Conservation (phyloP, 306 rosid species). For the cucumber (Cucumis sativus) region DNA sequence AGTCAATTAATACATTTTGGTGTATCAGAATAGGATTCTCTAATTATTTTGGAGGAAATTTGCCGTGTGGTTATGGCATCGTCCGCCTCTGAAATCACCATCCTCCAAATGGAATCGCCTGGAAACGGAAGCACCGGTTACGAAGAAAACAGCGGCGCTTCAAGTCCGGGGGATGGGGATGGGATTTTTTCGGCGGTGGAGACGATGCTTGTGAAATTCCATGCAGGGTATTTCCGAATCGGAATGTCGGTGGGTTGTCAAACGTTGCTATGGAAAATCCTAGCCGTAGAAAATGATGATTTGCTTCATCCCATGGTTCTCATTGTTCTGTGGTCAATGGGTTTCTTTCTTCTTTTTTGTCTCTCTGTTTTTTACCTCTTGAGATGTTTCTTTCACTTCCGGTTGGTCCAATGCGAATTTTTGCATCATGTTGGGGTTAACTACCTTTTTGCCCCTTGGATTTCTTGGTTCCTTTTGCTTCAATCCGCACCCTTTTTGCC, state of each 20-base stretch:
- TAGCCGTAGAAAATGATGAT: background rate
- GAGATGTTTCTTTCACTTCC: slow-evolving; percentile 9
- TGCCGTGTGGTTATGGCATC: too few species aligned
- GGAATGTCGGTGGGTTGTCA: background rate
- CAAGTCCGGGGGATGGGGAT: background rate
- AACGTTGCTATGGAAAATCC: background rate
- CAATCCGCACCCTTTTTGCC: slow-evolving; percentile 12
- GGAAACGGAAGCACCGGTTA: background rate
- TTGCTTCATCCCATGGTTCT: background rate
- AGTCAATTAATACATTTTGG: too few species aligned
- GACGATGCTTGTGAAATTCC: background rate
- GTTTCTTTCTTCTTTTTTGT: background rate
- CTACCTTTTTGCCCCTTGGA: slow-evolving; percentile 8
- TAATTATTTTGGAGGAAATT: too few species aligned
- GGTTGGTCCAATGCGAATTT: slow-evolving; percentile 7
- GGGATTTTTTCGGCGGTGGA: background rate
- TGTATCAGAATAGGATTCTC: too few species aligned
- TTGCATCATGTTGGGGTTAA: slow-evolving; percentile 12
- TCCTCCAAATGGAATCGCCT: background rate
- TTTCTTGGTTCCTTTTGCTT: slow-evolving; percentile 16
- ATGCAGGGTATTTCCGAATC: background rate
- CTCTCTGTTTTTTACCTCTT: slow-evolving; percentile 6
- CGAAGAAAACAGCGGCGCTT: background rate
- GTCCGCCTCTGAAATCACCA: background rate
- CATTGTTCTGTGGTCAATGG: slow-evolving; percentile 8